These are phyloP conservation scores for Claviceps sp. DNA, from an alignment of 2,329 filamentous ascomycete species.

Conservation along the genomic window DNA sequence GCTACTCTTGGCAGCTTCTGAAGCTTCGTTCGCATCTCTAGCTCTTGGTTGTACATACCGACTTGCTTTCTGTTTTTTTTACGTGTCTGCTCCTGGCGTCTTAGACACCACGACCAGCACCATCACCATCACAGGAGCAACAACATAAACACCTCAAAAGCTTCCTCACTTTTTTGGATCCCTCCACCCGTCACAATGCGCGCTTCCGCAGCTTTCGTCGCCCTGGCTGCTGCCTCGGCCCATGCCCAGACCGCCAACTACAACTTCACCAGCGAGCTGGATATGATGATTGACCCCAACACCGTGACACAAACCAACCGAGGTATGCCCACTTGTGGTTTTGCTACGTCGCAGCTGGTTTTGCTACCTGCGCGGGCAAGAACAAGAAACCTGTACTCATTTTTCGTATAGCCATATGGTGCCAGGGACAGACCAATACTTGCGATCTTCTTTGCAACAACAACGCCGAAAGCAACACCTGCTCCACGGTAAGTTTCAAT, in stretches of 20 bases:
- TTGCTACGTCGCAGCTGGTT: not conserved
- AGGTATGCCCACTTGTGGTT: conserved; percentile 22
- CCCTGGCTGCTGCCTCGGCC: conserved; percentile 31
- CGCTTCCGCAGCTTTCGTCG: conserved; percentile 24
- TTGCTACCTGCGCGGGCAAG: not conserved
- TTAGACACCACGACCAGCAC: not conserved
- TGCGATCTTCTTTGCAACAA: conserved; percentile 34
- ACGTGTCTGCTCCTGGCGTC: not conserved
- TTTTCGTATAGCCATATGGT: conserved; percentile 33
- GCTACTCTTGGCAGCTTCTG: conserved; percentile 3
- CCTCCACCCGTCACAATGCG: conserved; percentile 22
- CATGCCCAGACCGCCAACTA: conserved; percentile 16
- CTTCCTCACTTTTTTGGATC: not conserved
- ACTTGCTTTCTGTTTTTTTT: conserved; percentile 1
- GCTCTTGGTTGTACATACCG: conserved; percentile 1
- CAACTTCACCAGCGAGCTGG: conserved; percentile 30
- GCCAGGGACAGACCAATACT: conserved; percentile 34
- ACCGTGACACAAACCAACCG: conserved; percentile 19
- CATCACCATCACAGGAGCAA: not conserved
- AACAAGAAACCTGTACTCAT: not conserved
- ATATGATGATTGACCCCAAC: conserved; percentile 28
- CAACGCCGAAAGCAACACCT: conserved; percentile 27
- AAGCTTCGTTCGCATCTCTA: conserved; percentile 5
- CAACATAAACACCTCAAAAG: not conserved
- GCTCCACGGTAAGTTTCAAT: conserved; percentile 28